Evolutionary conservation across 83 land plant species (phyloP).

Genomic region (Picea abies): DNA sequence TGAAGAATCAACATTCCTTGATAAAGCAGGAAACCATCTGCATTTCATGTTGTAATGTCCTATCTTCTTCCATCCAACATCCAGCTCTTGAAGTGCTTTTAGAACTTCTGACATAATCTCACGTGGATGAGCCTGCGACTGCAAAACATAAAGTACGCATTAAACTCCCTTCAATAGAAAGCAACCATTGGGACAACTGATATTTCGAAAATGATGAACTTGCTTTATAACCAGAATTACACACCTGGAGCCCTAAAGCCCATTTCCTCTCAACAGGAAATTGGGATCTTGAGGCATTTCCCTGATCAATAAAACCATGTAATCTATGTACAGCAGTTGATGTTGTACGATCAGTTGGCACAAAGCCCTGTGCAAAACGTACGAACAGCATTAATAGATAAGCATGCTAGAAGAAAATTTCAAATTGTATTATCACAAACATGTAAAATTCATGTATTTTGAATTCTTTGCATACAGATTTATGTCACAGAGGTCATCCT

Average conservation of each 20-base stretch:
- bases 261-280: conserved; percentile 60
- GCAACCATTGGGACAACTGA: not conserved
- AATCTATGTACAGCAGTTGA: conserved; percentile 27
- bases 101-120: conserved; percentile 74
- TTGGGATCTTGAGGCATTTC: conserved; percentile 35
- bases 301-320: conserved; percentile 45
- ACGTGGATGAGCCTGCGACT: conserved; percentile 67
- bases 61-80: conserved; percentile 61
- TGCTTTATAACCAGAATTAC: not conserved
- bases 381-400: not conserved
- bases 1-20: conserved; percentile 23
- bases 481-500: too few species aligned
- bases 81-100: conserved; percentile 58
- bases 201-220: not conserved
- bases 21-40: conserved; percentile 48
- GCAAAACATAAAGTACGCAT: conserved; percentile 13
- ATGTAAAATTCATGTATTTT: too few species aligned
- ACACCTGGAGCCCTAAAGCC: conserved; percentile 55
- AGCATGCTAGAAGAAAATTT: not conserved
- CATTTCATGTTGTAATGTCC: conserved; percentile 74
- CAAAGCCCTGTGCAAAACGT: conserved; percentile 30
- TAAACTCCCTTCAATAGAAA: not conserved
- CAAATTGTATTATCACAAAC: too few species aligned
- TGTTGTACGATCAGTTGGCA: conserved; percentile 25
- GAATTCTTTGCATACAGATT: too few species aligned